Conservation (phyloP, 768 basidiomycete genomes). For the Naganishia randhawae region DNA sequence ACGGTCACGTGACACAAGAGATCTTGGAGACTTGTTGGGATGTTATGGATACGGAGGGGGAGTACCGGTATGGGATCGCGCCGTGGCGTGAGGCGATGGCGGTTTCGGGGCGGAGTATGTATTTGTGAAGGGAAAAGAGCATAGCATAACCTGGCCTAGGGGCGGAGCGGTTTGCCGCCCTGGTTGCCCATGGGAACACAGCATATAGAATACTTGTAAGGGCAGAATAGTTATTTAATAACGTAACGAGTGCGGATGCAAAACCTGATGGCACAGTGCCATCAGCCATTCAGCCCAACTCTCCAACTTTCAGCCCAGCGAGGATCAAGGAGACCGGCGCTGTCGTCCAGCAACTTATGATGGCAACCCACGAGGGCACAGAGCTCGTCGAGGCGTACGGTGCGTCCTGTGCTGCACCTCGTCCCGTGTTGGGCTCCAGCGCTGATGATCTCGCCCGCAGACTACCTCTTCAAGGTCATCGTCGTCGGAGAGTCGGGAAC, state of each 20-base stretch:
- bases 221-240: no score
- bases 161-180: not conserved
- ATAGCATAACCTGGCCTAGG: no score
- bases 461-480: slow-evolving; percentile 98
- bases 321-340: no score
- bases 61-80: slow-evolving; percentile 28
- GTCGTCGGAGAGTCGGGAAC: slow-evolving; percentile 97
- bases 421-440: not conserved
- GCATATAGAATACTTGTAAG: no score
- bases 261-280: not conserved
- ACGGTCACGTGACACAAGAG: slow-evolving; percentile 5
- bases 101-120: slow-evolving; percentile 19
- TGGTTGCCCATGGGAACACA: no score
- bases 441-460: slow-evolving; percentile 53
- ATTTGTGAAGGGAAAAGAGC: not conserved
- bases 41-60: slow-evolving; percentile 20
- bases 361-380: slow-evolving; percentile 61
- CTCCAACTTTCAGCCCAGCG: not conserved
- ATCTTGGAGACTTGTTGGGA: slow-evolving; percentile 28
- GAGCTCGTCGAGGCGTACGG: slow-evolving; percentile 94
- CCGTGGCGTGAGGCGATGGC: slow-evolving; percentile 31
- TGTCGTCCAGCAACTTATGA: not conserved
- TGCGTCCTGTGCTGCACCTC: slow-evolving; percentile 48
- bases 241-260: no score
- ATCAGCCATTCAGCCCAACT: not conserved